Evolutionary conservation across 495 filamentous ascomycete species (phyloP), one percentile per base, ranked within the genome.

Genomic region (Aspergillus diversus): DNA sequence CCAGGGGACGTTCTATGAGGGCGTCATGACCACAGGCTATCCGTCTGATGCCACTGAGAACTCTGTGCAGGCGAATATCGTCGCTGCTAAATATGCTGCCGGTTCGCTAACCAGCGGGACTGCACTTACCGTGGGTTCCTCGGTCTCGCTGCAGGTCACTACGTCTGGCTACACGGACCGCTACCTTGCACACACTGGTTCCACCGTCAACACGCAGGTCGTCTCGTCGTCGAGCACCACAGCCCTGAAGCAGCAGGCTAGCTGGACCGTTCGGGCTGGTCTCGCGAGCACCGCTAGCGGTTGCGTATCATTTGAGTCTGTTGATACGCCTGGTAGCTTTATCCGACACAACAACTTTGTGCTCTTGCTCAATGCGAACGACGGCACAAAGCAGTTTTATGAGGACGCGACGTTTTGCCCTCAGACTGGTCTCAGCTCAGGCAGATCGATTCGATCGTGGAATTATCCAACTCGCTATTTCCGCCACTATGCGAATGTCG

Each of bases 1-100:
- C 17, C 83, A 87, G 70, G 84, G 84, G 43, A 87, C 84, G 0
- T 86, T 85, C 74, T 87, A 87, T 71, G 84, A 87, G 68, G 84
- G 84, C 43, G 84, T 80, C 1, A 84, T 87, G 84, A 86, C 84
- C 58, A 71, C 76, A 6, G 83, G 84, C 37, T 87, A 84, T 64
- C 84, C 84, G 3, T 76, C 83, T 21, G 83, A 84, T 61, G 78
- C 71, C 39, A 84, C 80, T 33, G 84, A 87, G 68, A 73, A 77
- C 69, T 61, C 76, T 12, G 83, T 86, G 57, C 84, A 86, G 71
- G 84, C 84, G 34, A 78, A 87, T 60, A 81, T 87, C 61, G 80
- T 85, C 2, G 82, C 82, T 17, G 84, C 84, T 46, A 77, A 75
- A 65, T 87, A 87, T 55, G 81, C 78, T 13, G 69, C 64, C 27